Conservation (phyloP, 2,329 filamentous ascomycete genomes). For the Venturia oleaginea region DNA sequence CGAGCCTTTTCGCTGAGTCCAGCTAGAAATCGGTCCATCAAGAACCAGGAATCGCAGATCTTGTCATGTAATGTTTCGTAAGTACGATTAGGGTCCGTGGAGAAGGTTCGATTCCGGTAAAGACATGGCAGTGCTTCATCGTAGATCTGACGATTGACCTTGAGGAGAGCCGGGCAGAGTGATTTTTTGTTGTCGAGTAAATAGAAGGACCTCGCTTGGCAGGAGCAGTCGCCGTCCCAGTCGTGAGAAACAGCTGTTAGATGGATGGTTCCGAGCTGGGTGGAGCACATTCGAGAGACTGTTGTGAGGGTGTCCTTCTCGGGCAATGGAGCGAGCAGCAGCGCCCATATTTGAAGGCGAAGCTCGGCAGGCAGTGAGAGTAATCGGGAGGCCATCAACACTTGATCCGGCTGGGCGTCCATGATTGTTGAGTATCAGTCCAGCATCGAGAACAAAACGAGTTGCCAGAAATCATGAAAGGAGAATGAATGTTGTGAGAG, state of each 20-base stretch:
- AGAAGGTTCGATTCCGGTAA: constrained; percentile 8
- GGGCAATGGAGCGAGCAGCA: constrained; percentile 7
- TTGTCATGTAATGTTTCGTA: constrained; percentile 3
- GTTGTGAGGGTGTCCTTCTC: background rate
- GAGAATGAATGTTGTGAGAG: no score
- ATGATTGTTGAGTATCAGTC: background rate
- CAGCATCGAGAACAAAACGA: no score
- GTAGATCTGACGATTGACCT: constrained; percentile 9
- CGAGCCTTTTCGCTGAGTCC: background rate
- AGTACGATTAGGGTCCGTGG: constrained; percentile 6
- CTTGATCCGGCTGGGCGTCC: background rate
- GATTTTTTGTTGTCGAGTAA: background rate
- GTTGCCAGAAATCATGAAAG: no score
- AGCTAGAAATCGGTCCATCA: constrained; percentile 10
- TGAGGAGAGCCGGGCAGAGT: constrained; percentile 10
- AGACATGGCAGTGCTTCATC: constrained; percentile 13
- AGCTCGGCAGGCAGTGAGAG: constrained; percentile 12
- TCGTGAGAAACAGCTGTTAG: constrained; percentile 7
- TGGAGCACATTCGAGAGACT: constrained; percentile 10
- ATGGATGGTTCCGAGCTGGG: constrained; percentile 1
- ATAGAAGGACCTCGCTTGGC: constrained; percentile 3
- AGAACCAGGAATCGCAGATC: constrained; percentile 11
- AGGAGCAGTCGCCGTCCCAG: background rate
- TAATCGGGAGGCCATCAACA: background rate
- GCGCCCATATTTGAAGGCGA: constrained; percentile 12